Evolutionary conservation across 768 basidiomycete genomes (phyloP).

Genomic region (Phlebiopsis flavidoalba): DNA sequence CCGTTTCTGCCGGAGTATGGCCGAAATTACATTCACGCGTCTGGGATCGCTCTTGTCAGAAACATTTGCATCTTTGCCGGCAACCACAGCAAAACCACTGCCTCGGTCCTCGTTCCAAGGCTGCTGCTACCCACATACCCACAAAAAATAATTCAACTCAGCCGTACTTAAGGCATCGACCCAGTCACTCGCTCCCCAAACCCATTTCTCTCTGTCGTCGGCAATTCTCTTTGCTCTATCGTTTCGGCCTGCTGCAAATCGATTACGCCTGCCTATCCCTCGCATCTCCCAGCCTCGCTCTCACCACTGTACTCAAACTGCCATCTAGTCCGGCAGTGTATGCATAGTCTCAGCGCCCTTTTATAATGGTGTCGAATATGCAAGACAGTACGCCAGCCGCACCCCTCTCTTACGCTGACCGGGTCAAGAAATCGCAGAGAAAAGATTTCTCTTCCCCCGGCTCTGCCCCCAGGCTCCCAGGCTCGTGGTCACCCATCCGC

Average conservation of each 20-base stretch:
- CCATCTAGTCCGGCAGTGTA: not conserved
- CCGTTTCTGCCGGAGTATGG: not conserved
- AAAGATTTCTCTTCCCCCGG: constrained; percentile 16
- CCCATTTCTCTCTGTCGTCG: not conserved
- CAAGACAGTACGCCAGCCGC: constrained; percentile 25
- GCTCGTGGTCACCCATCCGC: constrained; percentile 3
- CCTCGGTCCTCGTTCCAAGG: not conserved
- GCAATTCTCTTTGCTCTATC: not conserved
- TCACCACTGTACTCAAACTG: not conserved
- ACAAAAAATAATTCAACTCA: not conserved
- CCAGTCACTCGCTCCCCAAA: not conserved
- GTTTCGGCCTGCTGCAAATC: not conserved
- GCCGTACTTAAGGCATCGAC: not conserved
- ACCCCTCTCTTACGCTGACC: constrained; percentile 48
- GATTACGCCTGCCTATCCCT: constrained; percentile 2
- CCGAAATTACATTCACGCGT: constrained; percentile 4
- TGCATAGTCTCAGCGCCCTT: not conserved
- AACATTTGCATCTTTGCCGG: constrained; percentile 2
- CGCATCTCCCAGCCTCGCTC: not conserved
- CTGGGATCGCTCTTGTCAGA: constrained; percentile 1
- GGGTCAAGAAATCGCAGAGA: constrained; percentile 33
- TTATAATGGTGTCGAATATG: constrained; percentile 25
- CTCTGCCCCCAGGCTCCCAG: constrained; percentile 6
- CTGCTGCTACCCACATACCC: not conserved
- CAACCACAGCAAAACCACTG: constrained; percentile 1